Base-by-base conservation (phyloP, 2,329 filamentous ascomycete genomes). In the Decorospora gaudefroyi region DNA sequence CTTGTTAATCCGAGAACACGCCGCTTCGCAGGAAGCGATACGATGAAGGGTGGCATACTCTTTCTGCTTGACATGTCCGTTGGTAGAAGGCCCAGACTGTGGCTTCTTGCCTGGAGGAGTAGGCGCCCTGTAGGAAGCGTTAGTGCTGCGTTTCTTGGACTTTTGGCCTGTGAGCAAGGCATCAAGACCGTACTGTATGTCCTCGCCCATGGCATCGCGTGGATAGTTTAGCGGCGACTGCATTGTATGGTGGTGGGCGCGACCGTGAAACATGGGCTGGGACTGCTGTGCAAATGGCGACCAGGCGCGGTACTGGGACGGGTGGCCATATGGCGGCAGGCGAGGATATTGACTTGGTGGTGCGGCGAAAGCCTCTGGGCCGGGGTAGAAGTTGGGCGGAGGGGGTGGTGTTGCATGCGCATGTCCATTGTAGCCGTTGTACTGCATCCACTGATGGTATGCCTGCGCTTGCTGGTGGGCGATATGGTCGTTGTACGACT, bases 1-100 rank as follows among this genome's bases (percentile, higher is more conserved):
- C 27, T 62, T 64, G 56, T 67, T 51, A 65, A 59, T 51, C 36
- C 51, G 46, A 9, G 48, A 45, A 32, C 23, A 37, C 9, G 22
- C 17, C 1, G 43, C 13, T 16, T 49, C 22, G 10, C 17, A 19
- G 2, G 30, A 32, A 28, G 34, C 27, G 29, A 53, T 35, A 19
- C 42, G 33, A 23, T 49, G 49, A 28, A 51, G 50, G 44, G 31
- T 42, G 38, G 34, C 49, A 49, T 61, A 61, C 59, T 55, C 53
- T 46, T 56, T 49, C 38, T 46, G 44, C 29, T 39, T 44, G 23
- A 40, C 46, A 9, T 53, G 40, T 16, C 45, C 47, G 17, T 51
- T 49, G 34, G 29, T 27, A 35, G 51, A 31, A 46, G 46, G 39
- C 27, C 43, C 46, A 23, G 51, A 37, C 28, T 51, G 55, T 42